A percentile compares a stretch with the other conserved stretches of the same genome.
These are phyloP conservation scores for Globisporangium apiculatum DNA, from an alignment of 352 stramenopile genomes.

Conservation along the genomic window DNA sequence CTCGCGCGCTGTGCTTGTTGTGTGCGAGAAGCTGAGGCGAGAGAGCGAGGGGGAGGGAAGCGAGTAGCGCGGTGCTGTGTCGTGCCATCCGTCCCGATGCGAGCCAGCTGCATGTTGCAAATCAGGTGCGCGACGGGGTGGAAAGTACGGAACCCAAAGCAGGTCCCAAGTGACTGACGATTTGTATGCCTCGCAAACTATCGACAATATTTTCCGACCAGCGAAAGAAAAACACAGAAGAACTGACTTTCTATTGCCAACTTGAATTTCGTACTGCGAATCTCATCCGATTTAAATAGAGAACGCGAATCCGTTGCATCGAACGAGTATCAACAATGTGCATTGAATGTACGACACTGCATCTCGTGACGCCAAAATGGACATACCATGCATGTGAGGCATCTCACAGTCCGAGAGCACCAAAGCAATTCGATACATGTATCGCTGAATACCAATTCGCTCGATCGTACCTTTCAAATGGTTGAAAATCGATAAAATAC, in stretches of 20 bases:
- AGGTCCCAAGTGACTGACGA: neutral
- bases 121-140: neutral
- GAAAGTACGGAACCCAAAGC: neutral
- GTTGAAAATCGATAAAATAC: no score
- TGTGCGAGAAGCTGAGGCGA: neutral
- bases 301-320: neutral
- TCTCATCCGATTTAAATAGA: neutral
- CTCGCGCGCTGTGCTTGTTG: neutral
- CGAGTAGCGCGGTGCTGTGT: neutral
- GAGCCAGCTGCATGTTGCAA: neutral
- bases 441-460: no score
- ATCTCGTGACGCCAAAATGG: no score
- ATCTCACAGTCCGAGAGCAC: no score
- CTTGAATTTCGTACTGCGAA: neutral
- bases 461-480: no score
- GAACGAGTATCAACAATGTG: no score
- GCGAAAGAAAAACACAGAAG: neutral
- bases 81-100: neutral
- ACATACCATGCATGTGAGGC: no score
- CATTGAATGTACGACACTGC: no score
- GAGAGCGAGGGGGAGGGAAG: neutral
- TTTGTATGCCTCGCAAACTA: neutral
- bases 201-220: neutral
- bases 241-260: constrained; percentile 8
- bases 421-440: no score